phyloP scores from a whole-genome alignment of 2,329 filamentous ascomycete genomes.

The Pseudogymnoascus sp. region DNA sequence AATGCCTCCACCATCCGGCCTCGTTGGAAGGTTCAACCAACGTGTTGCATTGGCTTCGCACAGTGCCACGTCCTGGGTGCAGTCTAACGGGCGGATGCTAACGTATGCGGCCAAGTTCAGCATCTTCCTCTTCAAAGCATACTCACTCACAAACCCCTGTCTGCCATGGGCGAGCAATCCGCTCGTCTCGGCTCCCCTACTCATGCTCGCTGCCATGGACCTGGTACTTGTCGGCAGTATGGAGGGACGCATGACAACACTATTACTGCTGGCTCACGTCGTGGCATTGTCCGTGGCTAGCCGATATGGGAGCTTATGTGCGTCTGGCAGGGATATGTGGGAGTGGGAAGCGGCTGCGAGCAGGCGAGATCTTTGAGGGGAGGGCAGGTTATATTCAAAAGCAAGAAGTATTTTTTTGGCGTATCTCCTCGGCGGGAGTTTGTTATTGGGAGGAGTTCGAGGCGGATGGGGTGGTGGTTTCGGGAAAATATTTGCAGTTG shows the following conservation, averaged over 20 bases:
- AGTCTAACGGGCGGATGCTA: constrained; percentile 27
- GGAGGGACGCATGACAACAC: constrained; percentile 31
- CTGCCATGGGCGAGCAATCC: constrained; percentile 60
- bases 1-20: constrained; percentile 33
- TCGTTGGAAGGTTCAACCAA: constrained; percentile 25
- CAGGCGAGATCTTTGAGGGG: background rate
- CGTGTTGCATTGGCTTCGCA: constrained; percentile 29
- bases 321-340: constrained; percentile 11
- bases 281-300: constrained; percentile 34
- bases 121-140: constrained; percentile 61
- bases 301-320: constrained; percentile 30
- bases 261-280: constrained; percentile 40
- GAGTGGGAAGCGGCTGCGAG: constrained; percentile 11
- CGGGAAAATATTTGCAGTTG: background rate
- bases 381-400: background rate
- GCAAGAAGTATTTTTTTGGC: background rate
- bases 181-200: constrained; percentile 56
- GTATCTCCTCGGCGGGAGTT: background rate
- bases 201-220: constrained; percentile 61
- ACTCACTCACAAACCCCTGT: constrained; percentile 57
- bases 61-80: constrained; percentile 27
- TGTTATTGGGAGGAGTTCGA: background rate
- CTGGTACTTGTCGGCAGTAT: constrained; percentile 36
- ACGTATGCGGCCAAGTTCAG: constrained; percentile 42
- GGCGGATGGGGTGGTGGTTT: background rate